phyloP scores from a whole-genome alignment of 2,329 filamentous ascomycete genomes.

The Pseudogymnoascus sp. region DNA sequence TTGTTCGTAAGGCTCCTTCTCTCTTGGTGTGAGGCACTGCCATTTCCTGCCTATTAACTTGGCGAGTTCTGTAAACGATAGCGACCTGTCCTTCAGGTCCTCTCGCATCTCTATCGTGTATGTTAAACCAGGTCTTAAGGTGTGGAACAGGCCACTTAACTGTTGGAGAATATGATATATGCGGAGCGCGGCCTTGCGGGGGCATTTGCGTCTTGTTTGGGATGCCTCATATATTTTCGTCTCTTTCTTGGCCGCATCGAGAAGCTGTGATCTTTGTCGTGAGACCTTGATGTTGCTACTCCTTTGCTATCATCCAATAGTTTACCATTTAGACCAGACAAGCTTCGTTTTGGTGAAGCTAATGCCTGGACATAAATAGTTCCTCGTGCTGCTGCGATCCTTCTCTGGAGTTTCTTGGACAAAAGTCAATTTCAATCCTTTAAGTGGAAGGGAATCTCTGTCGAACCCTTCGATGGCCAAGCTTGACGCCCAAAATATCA shows the following conservation, averaged over 20 bases:
- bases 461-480: slow-evolving; percentile 71
- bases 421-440: slow-evolving; percentile 13
- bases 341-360: slow-evolving; percentile 29
- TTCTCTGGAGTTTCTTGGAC: slow-evolving; percentile 66
- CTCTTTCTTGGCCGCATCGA: slow-evolving; percentile 45
- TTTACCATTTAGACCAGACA: slow-evolving; percentile 36
- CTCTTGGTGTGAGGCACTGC: slow-evolving; percentile 57
- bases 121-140: slow-evolving; percentile 17
- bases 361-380: slow-evolving; percentile 34
- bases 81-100: slow-evolving; percentile 61
- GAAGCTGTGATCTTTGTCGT: slow-evolving; percentile 38
- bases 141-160: slow-evolving; percentile 43
- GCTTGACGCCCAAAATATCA: slow-evolving; percentile 67
- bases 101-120: slow-evolving; percentile 57
- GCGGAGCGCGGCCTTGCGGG: slow-evolving; percentile 74
- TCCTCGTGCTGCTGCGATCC: slow-evolving; percentile 67
- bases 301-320: slow-evolving; percentile 52
- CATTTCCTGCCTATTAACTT: slow-evolving; percentile 72
- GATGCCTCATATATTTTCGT: slow-evolving; percentile 70
- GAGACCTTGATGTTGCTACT: slow-evolving; percentile 36
- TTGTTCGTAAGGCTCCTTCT: slow-evolving; percentile 63
- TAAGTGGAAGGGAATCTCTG: background rate
- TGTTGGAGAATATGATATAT: slow-evolving; percentile 84
- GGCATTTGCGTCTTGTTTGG: slow-evolving; percentile 73
- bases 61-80: slow-evolving; percentile 71